A percentile compares a stretch with the other conserved stretches of the same genome.
These are phyloP conservation scores for Pelargonium exstipulatum DNA, from an alignment of 441 rosid species.

Conservation along the genomic window DNA sequence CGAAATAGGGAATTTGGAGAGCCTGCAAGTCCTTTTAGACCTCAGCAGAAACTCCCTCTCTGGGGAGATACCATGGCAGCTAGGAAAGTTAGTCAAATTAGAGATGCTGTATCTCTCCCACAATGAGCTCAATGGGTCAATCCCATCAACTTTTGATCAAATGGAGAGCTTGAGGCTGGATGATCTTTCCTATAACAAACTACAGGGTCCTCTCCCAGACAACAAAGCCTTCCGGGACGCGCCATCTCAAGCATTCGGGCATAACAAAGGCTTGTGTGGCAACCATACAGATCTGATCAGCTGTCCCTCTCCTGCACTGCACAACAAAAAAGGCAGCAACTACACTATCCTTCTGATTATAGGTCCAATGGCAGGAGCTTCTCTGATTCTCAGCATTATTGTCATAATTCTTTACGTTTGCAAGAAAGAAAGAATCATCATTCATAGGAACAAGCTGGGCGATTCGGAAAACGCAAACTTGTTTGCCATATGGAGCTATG, in stretches of 20 bases:
- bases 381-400: not conserved
- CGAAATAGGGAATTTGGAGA: conserved; percentile 25
- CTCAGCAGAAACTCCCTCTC: conserved; percentile 30
- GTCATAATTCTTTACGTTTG: not conserved
- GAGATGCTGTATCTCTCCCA: conserved; percentile 30
- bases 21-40: conserved; percentile 23
- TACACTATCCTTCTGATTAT: conserved; percentile 10
- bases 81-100: conserved; percentile 22
- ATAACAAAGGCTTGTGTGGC: conserved; percentile 36
- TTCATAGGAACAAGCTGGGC: not conserved
- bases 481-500: conserved; percentile 25
- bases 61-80: conserved; percentile 29
- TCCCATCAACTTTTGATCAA: conserved; percentile 22
- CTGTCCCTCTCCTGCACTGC: conserved; percentile 13
- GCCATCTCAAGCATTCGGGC: conserved; percentile 23
- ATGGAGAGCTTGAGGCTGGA: conserved; percentile 24
- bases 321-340: not conserved
- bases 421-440: not conserved
- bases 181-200: conserved; percentile 32
- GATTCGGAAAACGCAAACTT: not conserved
- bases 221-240: conserved; percentile 30
- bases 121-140: conserved; percentile 29
- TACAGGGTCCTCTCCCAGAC: conserved; percentile 37
- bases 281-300: conserved; percentile 17
- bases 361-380: conserved; percentile 17